Base-by-base conservation (phyloP, 1,284 basidiomycete genomes). In the Schizopora paradoxa region DNA sequence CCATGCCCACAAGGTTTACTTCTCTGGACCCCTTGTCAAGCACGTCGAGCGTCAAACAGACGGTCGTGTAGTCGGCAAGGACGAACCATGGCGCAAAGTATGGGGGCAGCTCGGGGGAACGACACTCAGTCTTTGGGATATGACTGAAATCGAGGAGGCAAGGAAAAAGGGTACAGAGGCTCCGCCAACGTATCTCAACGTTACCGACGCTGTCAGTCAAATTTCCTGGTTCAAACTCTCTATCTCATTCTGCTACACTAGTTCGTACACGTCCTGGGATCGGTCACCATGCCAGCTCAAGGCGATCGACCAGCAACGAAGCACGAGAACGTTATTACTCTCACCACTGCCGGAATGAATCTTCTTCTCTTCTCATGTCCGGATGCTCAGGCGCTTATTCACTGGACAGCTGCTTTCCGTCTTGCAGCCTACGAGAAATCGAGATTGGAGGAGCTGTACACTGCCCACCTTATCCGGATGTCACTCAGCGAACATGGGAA, bases 391-490 rank as follows among this genome's bases (percentile, higher is more conserved):
- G 76, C 86, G 2, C 73, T 95, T 40, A 71, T 88, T 33, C 82
- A 84, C n/a, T 98, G 94, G 94, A 83, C 91, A 14, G 85, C 90
- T 18, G 92, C 92, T 5, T 75, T 99, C 29, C 84, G 96, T 13
- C 76, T 99, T 5, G 82, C 89, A 6, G 79, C 89, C 41, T 99
- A 94, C 92, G 95, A 99, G 65, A 92, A 96, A 57, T 88, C 91
- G 1, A 81, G 94, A 21, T 74, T 98, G 18, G 93, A 97, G 64
- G 95, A 98, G 66, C 92, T 99, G 49, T 99, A 99, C 64, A 98
- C 95, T 0, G 94, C 93, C 2, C 91, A 97, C 67, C 69, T 98
- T 36, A 78, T 94, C 53, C 77, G 91, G 41, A 86, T 89, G 64
- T 80, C 79, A 27, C 59, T 85, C 16, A 69, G 66, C 44, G 70